Conservation (phyloP, 306 rosid species). For the Acacia melanoxylon region DNA sequence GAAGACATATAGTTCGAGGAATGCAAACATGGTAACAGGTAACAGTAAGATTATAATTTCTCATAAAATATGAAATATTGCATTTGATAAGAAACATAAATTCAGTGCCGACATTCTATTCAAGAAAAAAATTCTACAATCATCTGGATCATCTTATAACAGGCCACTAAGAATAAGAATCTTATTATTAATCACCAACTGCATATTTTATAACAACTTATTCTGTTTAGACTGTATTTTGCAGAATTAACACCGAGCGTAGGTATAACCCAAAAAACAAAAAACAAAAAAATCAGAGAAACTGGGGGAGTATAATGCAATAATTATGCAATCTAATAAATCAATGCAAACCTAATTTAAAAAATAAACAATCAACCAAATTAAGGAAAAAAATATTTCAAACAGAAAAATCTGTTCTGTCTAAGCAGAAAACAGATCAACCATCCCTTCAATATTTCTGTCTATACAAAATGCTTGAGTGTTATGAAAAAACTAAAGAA, state of each 20-base stretch:
- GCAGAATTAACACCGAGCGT: neutral
- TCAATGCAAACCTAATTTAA: neutral
- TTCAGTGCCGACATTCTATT: too few relatives aligned
- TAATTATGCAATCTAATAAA: neutral
- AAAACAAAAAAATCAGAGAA: neutral
- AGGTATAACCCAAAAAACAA: neutral
- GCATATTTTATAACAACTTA: neutral
- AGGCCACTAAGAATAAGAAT: neutral
- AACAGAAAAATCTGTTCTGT: neutral
- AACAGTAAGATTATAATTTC: neutral
- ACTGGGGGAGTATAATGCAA: neutral
- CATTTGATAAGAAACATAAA: too few relatives aligned
- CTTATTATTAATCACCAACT: neutral
- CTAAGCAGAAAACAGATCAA: neutral
- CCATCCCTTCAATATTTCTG: neutral
- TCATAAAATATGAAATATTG: neutral
- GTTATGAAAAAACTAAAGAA: neutral
- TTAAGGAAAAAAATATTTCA: neutral
- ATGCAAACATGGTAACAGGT: neutral
- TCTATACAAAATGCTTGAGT: neutral
- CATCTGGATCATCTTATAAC: neutral
- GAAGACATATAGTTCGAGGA: neutral
- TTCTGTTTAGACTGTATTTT: neutral
- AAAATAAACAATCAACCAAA: neutral
- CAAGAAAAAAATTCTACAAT: neutral